Conservation (phyloP, 2,329 filamentous ascomycete genomes). For the Sclerotinia sclerotiorum region DNA sequence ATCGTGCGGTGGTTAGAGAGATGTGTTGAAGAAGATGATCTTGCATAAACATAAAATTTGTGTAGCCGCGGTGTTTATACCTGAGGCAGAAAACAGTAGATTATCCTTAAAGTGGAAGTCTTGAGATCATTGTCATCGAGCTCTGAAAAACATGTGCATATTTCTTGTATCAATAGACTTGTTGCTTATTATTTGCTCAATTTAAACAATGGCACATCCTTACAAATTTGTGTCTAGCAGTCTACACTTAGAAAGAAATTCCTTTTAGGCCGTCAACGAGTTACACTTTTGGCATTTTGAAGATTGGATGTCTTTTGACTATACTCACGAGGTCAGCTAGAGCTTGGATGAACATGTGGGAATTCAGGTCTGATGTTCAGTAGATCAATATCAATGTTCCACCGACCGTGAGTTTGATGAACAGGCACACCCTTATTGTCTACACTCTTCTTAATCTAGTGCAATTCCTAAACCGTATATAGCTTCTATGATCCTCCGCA, state of each 20-base stretch:
- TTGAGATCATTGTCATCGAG: neutral
- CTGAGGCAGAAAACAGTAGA: neutral
- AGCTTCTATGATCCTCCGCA: neutral
- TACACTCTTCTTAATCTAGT: neutral
- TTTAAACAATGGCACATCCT: neutral
- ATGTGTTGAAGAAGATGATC: neutral
- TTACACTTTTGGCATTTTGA: neutral
- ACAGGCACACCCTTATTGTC: neutral
- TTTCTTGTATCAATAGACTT: neutral
- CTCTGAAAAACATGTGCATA: neutral
- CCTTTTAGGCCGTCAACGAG: neutral
- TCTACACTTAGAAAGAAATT: too few species aligned
- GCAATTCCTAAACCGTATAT: neutral
- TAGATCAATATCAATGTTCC: neutral
- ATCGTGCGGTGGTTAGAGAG: conserved; percentile 7
- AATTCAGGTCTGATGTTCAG: too few species aligned
- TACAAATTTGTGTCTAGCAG: too few species aligned
- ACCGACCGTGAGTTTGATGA: neutral
- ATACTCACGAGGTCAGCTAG: neutral
- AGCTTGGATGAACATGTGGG: neutral
- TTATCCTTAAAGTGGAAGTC: neutral
- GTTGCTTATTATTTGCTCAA: neutral
- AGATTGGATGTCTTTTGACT: neutral
- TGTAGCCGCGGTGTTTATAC: conserved; percentile 6
- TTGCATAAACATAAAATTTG: conserved; percentile 21